Percentiles rank a stretch among this genome's conserved stretches.
These are phyloP conservation scores for Citrus mangshanensis DNA, from an alignment of 345 rosid species.

Conservation along the genomic window DNA sequence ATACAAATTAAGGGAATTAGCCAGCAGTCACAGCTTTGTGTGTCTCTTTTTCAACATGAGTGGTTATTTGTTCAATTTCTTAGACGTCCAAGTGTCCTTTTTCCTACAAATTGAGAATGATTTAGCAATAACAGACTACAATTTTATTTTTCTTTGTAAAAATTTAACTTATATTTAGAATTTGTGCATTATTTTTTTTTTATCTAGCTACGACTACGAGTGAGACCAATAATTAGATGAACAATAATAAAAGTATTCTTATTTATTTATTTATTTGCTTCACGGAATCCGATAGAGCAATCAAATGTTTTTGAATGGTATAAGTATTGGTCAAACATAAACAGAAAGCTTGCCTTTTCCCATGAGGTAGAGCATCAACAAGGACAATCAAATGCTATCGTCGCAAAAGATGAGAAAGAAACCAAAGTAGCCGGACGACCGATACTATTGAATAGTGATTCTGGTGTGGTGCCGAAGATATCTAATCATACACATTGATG, in stretches of 20 bases:
- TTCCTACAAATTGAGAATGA: too few relatives aligned
- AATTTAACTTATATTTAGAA: too few relatives aligned
- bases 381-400: neutral
- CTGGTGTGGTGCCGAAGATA: too few relatives aligned
- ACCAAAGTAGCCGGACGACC: neutral
- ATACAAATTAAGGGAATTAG: too few relatives aligned
- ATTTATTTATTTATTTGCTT: fast-evolving
- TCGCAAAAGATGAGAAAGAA: neutral
- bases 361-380: neutral
- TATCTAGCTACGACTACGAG: neutral
- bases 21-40: too few relatives aligned
- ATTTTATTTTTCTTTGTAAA: too few relatives aligned
- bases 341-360: neutral
- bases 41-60: too few relatives aligned
- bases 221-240: neutral
- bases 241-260: neutral
- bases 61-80: too few relatives aligned
- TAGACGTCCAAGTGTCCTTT: too few relatives aligned
- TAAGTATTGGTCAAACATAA: neutral
- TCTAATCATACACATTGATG: neutral
- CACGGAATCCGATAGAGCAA: too few relatives aligned
- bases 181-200: neutral
- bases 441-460: too few relatives aligned
- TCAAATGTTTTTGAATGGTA: neutral
- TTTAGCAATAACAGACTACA: too few relatives aligned